A percentile compares a stretch with the other conserved stretches of the same genome.
phyloP scores from a whole-genome alignment of 108 stramenopile species.

The Cylindrotheca fusiformis region DNA sequence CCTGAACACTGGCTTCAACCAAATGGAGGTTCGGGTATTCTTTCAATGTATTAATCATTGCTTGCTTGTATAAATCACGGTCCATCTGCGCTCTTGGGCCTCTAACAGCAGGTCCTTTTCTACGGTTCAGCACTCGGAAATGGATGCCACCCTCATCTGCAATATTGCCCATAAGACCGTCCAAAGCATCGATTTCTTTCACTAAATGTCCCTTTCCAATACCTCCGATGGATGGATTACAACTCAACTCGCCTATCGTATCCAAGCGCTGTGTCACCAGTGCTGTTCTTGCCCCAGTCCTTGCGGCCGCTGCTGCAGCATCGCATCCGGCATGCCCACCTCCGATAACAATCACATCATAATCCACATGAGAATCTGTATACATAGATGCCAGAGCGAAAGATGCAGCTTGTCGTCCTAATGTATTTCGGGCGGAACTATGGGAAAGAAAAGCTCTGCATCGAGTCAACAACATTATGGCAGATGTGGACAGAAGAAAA shows the following conservation, averaged over 20 bases:
- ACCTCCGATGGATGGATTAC: slow-evolving; percentile 98
- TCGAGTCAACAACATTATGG: not conserved
- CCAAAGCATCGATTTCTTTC: slow-evolving; percentile 95
- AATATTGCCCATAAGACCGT: slow-evolving; percentile 91
- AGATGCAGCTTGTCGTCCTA: not conserved
- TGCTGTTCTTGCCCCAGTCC: slow-evolving; percentile 90
- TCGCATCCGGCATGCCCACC: slow-evolving; percentile 99
- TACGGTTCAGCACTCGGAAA: slow-evolving; percentile 90
- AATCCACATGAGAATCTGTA: slow-evolving; percentile 13
- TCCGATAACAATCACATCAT: slow-evolving; percentile 94
- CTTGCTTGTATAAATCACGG: slow-evolving; percentile 90
- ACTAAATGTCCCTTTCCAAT: slow-evolving; percentile 99
- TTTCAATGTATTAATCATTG: slow-evolving; percentile 74
- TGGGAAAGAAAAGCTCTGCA: not conserved
- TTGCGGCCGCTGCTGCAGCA: slow-evolving; percentile 92
- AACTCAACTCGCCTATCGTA: slow-evolving; percentile 93
- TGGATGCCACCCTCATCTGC: slow-evolving; percentile 95
- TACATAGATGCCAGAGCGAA: not conserved
- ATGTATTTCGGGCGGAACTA: not conserved
- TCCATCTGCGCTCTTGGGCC: slow-evolving; percentile 95
- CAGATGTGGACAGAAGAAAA: not conserved
- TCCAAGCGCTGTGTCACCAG: slow-evolving; percentile 90
- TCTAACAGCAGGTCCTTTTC: slow-evolving; percentile 91
- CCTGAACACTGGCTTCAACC: slow-evolving; percentile 89
- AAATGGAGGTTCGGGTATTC: slow-evolving; percentile 77